These are phyloP conservation scores for Talaromyces sp. DNA, from an alignment of 2,329 filamentous ascomycete species.

Conservation along the genomic window DNA sequence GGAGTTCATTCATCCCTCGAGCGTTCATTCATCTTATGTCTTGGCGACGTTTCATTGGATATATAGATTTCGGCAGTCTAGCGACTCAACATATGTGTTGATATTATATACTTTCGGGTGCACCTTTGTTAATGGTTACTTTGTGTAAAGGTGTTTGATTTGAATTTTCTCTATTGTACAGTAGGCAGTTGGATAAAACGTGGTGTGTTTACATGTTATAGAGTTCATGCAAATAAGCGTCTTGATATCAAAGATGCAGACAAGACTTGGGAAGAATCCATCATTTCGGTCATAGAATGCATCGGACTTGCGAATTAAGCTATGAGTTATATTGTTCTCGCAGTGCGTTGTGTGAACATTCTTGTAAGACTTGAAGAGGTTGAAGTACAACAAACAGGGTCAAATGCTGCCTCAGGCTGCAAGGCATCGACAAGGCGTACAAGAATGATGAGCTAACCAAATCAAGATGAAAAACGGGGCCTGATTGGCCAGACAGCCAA, in stretches of 20 bases:
- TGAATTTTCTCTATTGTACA: neutral
- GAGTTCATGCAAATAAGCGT: neutral
- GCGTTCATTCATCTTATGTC: neutral
- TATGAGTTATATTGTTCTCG: neutral
- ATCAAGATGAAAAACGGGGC: neutral
- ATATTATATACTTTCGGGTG: neutral
- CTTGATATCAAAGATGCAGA: neutral
- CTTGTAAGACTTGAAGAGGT: neutral
- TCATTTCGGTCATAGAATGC: neutral
- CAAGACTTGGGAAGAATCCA: neutral
- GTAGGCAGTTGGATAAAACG: neutral
- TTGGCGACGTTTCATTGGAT: neutral
- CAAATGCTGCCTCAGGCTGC: neutral
- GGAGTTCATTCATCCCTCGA: neutral
- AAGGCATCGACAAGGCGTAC: neutral
- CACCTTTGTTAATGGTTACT: neutral
- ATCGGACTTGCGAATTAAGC: neutral
- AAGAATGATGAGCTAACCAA: neutral
- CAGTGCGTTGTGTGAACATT: neutral
- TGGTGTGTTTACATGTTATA: neutral
- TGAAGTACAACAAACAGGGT: neutral
- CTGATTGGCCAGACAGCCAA: neutral
- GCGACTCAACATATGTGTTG: neutral
- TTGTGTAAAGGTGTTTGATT: neutral
- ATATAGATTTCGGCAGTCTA: slow-evolving; percentile 4